Evolutionary conservation across 805 yeast genomes (phyloP), one percentile per base, ranked within the genome.

Genomic region (Candida lessepsii): DNA sequence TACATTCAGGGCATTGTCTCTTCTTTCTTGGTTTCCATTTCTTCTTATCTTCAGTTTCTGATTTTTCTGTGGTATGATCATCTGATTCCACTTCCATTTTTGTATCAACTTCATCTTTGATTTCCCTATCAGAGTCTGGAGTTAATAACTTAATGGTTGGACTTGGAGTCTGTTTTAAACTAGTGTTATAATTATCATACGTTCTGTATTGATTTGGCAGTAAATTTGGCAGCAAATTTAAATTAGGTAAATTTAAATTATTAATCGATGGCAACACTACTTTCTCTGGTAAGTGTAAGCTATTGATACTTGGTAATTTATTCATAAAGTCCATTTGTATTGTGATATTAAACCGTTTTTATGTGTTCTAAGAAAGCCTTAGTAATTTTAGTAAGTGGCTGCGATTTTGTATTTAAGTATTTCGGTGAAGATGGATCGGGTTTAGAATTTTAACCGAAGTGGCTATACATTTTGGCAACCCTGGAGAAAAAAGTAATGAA

Each of bases 1-100:
- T 72, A 56, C 93, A 84, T 39, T 77, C 78, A 0, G 85, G 82
- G 54, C 93, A 84, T 60, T 81, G 83, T 57, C 81, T 74, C 71
- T 81, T 83, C 61, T 76, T 78, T 40, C 87, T 66, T 18, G 78
- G 78, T 43, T 67, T 68, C 58, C 67, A 59, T 35, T 40, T 40
- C 24, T 39, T 39, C 37, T 39, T 25, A 3, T 23, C 36, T 24
- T 25, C 37, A 24, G 4, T 11, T 11, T 34, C 29, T n/a, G 23
- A 9, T 32, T 32, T 23, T 19, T 25, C 37, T 17, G 23, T 16
- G 25, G 5, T 25, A 20, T 19, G 25, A 30, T 17, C 24, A 30
- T 29, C 33, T 5, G 34, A 30, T 18, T 18, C 24, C 9, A 30
- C 3, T n/a, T 30, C 34, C 9, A 16, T 10, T 10, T 30, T 30